phyloP scores from a whole-genome alignment of 768 basidiomycete species.

The Collybiopsis luxurians region DNA sequence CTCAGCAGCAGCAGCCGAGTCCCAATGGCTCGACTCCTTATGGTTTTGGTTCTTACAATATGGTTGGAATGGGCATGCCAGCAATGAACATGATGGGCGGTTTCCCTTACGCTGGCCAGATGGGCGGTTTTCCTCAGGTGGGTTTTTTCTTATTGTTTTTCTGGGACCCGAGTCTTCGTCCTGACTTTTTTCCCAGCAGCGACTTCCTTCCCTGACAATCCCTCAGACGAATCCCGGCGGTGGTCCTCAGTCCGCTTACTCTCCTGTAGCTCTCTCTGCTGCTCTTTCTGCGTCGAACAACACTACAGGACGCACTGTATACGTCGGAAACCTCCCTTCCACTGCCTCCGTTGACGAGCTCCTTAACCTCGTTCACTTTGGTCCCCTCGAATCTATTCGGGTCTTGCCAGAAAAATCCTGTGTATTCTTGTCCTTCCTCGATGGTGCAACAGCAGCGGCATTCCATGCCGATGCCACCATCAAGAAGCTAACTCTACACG shows the following conservation, averaged over 20 bases:
- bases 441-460: constrained; percentile 87
- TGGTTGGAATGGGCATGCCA: constrained; percentile 81
- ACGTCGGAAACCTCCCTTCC: constrained; percentile 93
- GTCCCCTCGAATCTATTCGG: constrained; percentile 91
- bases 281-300: constrained; percentile 67
- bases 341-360: constrained; percentile 98
- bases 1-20: constrained; percentile 47
- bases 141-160: constrained; percentile 10
- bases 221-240: constrained; percentile 55
- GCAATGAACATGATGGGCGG: constrained; percentile 68
- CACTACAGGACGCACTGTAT: constrained; percentile 85
- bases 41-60: constrained; percentile 66
- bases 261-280: constrained; percentile 74
- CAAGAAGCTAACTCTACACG: constrained; percentile 90
- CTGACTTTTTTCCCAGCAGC: constrained; percentile 36
- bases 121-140: constrained; percentile 69
- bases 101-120: constrained; percentile 71
- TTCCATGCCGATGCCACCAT: constrained; percentile 97
- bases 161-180: not conserved
- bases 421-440: constrained; percentile 97
- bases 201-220: constrained; percentile 62
- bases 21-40: constrained; percentile 49
- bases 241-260: constrained; percentile 57
- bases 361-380: constrained; percentile 96
- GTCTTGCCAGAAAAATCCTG: constrained; percentile 96